Percentiles rank a stretch among this genome's conserved stretches.
These are phyloP conservation scores for Rubia peregrina DNA, from an alignment of 305 asterid species.

Conservation along the genomic window DNA sequence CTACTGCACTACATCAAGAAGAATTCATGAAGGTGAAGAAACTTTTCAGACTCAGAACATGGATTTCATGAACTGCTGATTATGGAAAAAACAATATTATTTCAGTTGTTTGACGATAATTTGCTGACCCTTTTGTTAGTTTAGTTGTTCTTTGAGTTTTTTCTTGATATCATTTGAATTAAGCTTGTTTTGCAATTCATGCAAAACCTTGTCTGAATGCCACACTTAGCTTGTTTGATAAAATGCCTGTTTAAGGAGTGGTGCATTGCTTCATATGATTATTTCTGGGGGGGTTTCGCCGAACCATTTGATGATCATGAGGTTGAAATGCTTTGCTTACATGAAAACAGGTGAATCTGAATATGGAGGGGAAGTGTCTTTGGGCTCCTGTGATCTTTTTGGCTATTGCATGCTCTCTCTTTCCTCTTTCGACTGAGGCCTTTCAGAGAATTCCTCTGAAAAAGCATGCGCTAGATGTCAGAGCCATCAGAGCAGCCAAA, in stretches of 20 bases:
- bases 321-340: not conserved
- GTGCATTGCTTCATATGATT: not conserved
- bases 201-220: not conserved
- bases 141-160: not conserved
- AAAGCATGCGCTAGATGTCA: slow-evolving; percentile 48
- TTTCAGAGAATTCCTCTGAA: slow-evolving; percentile 51
- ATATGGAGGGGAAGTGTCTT: slow-evolving; percentile 42
- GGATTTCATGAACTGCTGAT: not conserved
- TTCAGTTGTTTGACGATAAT: not conserved
- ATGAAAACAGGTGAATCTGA: slow-evolving; percentile 41
- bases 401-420: slow-evolving; percentile 37
- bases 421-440: slow-evolving; percentile 50
- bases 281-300: not conserved
- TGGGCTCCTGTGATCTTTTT: slow-evolving; percentile 35
- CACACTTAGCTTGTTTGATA: not conserved
- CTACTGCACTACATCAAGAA: slow-evolving; percentile 5
- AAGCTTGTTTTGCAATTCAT: not conserved
- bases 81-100: not conserved
- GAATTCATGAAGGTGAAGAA: not conserved
- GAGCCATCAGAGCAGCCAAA: slow-evolving; percentile 46
- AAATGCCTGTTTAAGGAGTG: slow-evolving; percentile 5
- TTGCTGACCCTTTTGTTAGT: not conserved
- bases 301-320: not conserved
- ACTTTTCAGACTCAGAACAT: not conserved
- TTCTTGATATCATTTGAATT: not conserved